phyloP scores from a whole-genome alignment of 2,329 filamentous ascomycete genomes.

The Blastomyces parvus region DNA sequence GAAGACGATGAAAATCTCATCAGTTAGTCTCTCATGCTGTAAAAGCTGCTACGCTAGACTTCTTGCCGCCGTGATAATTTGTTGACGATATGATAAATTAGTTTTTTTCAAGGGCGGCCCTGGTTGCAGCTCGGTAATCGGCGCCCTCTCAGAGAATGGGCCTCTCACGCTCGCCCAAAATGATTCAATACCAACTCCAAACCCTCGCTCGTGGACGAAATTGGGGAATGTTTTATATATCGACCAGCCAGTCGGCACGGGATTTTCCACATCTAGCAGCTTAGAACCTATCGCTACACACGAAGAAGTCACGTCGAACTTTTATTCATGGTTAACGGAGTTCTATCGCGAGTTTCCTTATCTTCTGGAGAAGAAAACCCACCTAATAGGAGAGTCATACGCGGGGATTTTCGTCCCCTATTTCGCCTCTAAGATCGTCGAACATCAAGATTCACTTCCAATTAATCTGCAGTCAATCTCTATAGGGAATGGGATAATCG shows the following conservation, averaged over 20 bases:
- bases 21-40: conserved; percentile 18
- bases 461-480: conserved; percentile 29
- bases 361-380: conserved; percentile 24
- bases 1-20: conserved; percentile 27
- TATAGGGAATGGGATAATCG: conserved; percentile 30
- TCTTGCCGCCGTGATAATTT: background rate
- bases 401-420: conserved; percentile 33
- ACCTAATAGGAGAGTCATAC: conserved; percentile 33
- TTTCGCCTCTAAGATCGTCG: conserved; percentile 26
- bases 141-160: conserved; percentile 25
- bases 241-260: conserved; percentile 31
- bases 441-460: conserved; percentile 20
- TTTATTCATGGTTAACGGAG: conserved; percentile 25
- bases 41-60: background rate
- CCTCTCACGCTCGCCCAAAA: conserved; percentile 26
- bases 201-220: conserved; percentile 16
- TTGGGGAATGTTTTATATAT: conserved; percentile 30
- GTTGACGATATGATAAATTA: conserved; percentile 4
- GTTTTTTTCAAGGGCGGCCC: conserved; percentile 17
- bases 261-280: conserved; percentile 26
- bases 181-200: conserved; percentile 11
- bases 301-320: conserved; percentile 23
- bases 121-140: conserved; percentile 17
- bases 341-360: conserved; percentile 27
- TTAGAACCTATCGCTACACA: conserved; percentile 24